Conservation (phyloP, 2,329 filamentous ascomycete genomes). For the Aspergillaceae sp. region DNA sequence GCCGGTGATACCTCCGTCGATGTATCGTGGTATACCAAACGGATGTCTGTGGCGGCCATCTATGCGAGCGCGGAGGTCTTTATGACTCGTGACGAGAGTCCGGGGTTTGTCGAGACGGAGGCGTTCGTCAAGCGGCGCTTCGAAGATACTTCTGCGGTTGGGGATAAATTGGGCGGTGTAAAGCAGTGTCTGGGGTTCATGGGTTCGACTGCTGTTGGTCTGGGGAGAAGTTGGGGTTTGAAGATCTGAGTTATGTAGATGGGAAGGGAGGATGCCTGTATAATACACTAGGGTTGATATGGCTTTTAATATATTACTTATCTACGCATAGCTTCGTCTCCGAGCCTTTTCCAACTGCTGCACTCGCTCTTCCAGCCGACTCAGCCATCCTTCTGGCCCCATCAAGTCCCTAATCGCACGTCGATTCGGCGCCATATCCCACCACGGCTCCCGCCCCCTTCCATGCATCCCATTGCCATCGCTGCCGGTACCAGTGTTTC, state of each 20-base stretch:
- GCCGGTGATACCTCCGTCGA: constrained; percentile 77
- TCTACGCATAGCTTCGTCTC: not conserved
- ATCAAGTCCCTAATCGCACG: constrained; percentile 20
- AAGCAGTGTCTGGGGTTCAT: constrained; percentile 78
- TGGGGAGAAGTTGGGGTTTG: constrained; percentile 78
- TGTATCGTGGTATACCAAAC: constrained; percentile 76
- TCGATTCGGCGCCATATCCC: constrained; percentile 24
- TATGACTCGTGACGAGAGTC: constrained; percentile 81
- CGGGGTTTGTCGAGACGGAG: constrained; percentile 66
- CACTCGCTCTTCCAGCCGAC: constrained; percentile 10
- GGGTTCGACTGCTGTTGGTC: constrained; percentile 65
- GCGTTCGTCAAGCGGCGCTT: constrained; percentile 70
- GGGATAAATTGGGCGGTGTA: constrained; percentile 54
- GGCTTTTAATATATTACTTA: not conserved
- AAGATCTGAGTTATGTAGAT: constrained; percentile 51
- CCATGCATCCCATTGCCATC: not conserved
- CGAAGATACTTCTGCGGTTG: constrained; percentile 57
- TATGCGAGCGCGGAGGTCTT: constrained; percentile 78
- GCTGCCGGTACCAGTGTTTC: not conserved
- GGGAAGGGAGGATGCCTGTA: not conserved
- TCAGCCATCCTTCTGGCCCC: constrained; percentile 20
- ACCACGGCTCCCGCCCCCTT: constrained; percentile 17
- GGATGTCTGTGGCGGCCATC: constrained; percentile 54
- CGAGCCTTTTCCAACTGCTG: constrained; percentile 1
- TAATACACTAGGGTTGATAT: not conserved